Evolutionary conservation across 257 asterid genomes (phyloP), one percentile per base, ranked within the genome.

Genomic region (Ophiorrhiza pumila): DNA sequence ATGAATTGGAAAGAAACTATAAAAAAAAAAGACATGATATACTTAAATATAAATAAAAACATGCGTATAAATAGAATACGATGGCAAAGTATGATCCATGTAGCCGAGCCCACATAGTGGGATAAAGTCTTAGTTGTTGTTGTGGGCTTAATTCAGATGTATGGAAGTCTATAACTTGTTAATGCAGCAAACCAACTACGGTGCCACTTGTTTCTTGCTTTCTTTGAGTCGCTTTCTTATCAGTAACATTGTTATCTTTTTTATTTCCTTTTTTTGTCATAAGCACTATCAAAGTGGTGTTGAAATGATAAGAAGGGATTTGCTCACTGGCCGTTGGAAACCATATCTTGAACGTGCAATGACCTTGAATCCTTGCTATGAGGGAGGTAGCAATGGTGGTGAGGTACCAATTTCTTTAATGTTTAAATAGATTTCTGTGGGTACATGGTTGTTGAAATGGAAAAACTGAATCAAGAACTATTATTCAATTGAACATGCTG

Each of bases 281-380:
- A 83, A 95, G 99, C 84, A 80, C 71, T 90, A 88, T 86, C 98
- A 95, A 82, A 79, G 87, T 75, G 99, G 99, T 62, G 99, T 92
- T 66, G 99, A 95, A 92, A 95, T 95, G 99, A 92, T 95, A 43
- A 82, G 99, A 83, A 87, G 99, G 78, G 99, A 95, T 86, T 85
- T 95, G 78, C 95, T 95, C 60, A 90, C 96, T 81, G 99, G 99
- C 68, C 98, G 89, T 55, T 95, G 99, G 99, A 81, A 81, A 27
- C 96, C 98, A 18, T 95, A 95, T 84, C 97, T 95, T 17, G 97
- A 92, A 76, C 97, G 85, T 71, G 98, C 99, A 62, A 70, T 92
- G 61, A 90, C 89, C 78, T 78, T 92, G 81, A 89, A 81, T 62
- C 98, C 99, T 23, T 85, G 97, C 79, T 95, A 95, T 41, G 93